A percentile compares a stretch with the other conserved stretches of the same genome.
phyloP scores from a whole-genome alignment of 768 basidiomycete species.

The Imleria badia region DNA sequence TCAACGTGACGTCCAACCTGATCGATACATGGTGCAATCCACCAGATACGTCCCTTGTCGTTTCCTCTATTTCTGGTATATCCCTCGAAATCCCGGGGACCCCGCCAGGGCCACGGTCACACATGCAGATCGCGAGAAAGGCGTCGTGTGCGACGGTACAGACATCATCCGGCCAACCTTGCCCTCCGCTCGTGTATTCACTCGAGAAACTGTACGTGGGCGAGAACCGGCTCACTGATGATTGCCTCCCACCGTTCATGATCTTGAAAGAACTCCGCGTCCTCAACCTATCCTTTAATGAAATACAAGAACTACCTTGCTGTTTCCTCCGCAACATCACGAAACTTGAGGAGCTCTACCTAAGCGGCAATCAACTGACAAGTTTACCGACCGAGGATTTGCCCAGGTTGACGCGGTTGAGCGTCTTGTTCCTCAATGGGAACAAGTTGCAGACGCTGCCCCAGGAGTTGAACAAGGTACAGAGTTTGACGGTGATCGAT shows the following conservation, averaged over 20 bases:
- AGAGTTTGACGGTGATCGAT: conserved; percentile 77
- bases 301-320: conserved; percentile 83
- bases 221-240: conserved; percentile 85
- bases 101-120: conserved; percentile 14
- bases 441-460: conserved; percentile 93
- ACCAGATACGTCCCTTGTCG: conserved; percentile 36
- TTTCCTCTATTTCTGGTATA: conserved; percentile 20
- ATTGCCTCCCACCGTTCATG: conserved; percentile 71
- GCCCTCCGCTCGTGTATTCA: conserved; percentile 64
- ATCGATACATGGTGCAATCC: conserved; percentile 72
- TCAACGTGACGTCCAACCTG: conserved; percentile 91
- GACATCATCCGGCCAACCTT: conserved; percentile 26
- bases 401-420: conserved; percentile 62
- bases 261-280: conserved; percentile 74
- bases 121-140: conserved; percentile 27
- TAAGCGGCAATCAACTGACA: conserved; percentile 93
- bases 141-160: conserved; percentile 37
- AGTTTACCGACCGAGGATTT: conserved; percentile 89
- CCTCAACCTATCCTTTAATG: conserved; percentile 93
- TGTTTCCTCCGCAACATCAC: conserved; percentile 71
- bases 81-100: conserved; percentile 22
- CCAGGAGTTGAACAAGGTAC: conserved; percentile 83
- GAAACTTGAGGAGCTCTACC: conserved; percentile 80
- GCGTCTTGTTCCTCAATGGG: conserved; percentile 85
- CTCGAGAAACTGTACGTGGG: conserved; percentile 82